Base-by-base conservation (phyloP, 495 filamentous ascomycete genomes). In the Talaromyces wortmannii region DNA sequence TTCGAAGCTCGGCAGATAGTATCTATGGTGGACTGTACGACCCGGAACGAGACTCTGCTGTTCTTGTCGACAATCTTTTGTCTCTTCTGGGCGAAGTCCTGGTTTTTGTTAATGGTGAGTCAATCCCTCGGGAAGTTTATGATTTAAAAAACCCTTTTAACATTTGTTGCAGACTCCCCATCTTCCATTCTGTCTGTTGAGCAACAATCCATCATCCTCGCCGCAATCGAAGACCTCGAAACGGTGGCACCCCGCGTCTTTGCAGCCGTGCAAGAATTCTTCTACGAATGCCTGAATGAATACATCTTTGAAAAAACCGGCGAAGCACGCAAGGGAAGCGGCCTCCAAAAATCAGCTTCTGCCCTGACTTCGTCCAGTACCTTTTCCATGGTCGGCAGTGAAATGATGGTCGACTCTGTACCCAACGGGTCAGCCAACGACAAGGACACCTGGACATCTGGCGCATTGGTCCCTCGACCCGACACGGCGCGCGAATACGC, bases 21-120 rank as follows among this genome's bases (percentile, higher is more conserved):
- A 95, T 97, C 62, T 85, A 87, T 54, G 92, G 91, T 49, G 91
- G 92, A 13, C 75, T 96, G 1, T 92, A 87, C 62, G 91, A 96
- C 63, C 85, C 86, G 32, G 74, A 80, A 29, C 80, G 87, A 15
- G 88, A 87, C 58, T 83, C 87, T 1, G 87, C 94, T 13, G 86
- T 96, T 18, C 86, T 85, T 55, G 89, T 96, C 46, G 91, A 96
- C 59, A 89, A 88, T 48, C 67, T 96, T 43, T 74, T 96, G n/a
- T 79, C 86, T 52, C 75, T 97, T 42, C 75, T 97, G 4, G 91
- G 91, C 42, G 92, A 97, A 69, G 84, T 85, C 0, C 75, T 90
- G 15, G 78, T 87, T 1, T 91, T 96, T 58, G 75, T 91, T 40
- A 65, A 85, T 66, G 72, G 78, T 87, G 67, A 69, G 80, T 70